Conservation (phyloP, 1,284 basidiomycete species). For the Cerioporus squamosus region DNA sequence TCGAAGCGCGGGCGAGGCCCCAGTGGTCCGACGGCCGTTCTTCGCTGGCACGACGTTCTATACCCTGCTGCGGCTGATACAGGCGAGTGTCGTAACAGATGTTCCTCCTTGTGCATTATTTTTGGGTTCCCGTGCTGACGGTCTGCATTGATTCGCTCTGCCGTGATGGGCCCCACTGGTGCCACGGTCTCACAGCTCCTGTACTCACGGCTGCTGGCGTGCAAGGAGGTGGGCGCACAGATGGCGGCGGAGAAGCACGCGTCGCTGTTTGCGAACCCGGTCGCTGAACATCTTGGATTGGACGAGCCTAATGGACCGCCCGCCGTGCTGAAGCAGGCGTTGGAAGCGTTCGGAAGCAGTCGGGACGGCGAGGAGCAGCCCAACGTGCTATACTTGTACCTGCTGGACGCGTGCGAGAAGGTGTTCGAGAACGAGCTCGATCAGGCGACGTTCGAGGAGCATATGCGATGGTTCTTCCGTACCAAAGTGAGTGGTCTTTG, state of each 20-base stretch:
- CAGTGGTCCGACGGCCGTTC: constrained; percentile 59
- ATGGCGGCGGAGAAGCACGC: constrained; percentile 63
- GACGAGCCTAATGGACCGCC: constrained; percentile 79
- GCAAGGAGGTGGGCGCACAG: constrained; percentile 80
- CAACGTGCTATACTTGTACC: constrained; percentile 84
- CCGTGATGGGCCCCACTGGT: neutral
- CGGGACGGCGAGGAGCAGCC: constrained; percentile 34
- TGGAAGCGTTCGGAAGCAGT: constrained; percentile 55
- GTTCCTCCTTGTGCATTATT: neutral
- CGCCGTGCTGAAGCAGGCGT: constrained; percentile 65
- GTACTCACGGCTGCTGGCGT: constrained; percentile 86
- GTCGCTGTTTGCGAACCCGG: constrained; percentile 66
- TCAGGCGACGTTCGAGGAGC: constrained; percentile 90
- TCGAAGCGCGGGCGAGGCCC: constrained; percentile 36
- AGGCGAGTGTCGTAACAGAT: constrained; percentile 56
- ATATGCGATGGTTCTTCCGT: constrained; percentile 96
- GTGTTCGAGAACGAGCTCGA: constrained; percentile 94
- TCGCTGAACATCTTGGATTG: constrained; percentile 73
- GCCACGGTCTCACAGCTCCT: constrained; percentile 66
- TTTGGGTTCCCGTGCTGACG: constrained; percentile 12
- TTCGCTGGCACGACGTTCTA: constrained; percentile 96
- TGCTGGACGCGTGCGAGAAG: constrained; percentile 92
- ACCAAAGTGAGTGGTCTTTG: constrained; percentile 69
- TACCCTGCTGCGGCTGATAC: constrained; percentile 84
- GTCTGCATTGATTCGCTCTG: neutral